phyloP scores from a whole-genome alignment of 2,329 filamentous ascomycete genomes.

The Didymella pinodella region DNA sequence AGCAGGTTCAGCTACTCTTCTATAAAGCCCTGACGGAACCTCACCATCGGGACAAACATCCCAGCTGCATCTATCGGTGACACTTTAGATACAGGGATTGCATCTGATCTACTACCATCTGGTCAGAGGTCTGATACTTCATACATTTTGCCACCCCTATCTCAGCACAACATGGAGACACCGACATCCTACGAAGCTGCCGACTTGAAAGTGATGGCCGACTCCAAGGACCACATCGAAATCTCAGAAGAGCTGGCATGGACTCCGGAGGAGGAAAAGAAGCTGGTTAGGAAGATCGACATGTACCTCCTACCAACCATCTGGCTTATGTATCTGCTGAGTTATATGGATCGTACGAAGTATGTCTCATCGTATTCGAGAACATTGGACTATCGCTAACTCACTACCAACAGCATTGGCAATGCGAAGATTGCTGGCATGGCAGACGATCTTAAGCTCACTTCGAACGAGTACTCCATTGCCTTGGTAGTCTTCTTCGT shows the following conservation, averaged over 20 bases:
- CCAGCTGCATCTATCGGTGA: constrained; percentile 12
- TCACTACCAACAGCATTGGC: constrained; percentile 50
- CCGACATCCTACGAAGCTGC: constrained; percentile 31
- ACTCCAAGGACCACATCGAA: constrained; percentile 52
- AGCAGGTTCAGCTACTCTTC: constrained; percentile 16
- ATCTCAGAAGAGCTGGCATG: constrained; percentile 56
- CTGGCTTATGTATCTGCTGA: constrained; percentile 60
- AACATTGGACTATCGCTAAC: not conserved
- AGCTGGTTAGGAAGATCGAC: constrained; percentile 59
- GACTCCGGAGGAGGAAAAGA: constrained; percentile 59
- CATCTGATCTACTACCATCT: not conserved
- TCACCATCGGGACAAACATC: constrained; percentile 9
- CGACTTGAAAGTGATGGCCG: constrained; percentile 47
- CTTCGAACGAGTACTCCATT: constrained; percentile 60
- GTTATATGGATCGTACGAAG: constrained; percentile 57
- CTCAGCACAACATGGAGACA: constrained; percentile 28
- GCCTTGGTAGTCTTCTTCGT: constrained; percentile 63
- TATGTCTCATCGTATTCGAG: constrained; percentile 16
- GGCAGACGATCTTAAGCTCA: constrained; percentile 56
- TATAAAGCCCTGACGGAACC: constrained; percentile 37
- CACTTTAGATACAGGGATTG: not conserved
- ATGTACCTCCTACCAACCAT: constrained; percentile 57
- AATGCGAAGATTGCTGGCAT: constrained; percentile 63
- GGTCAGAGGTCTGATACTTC: not conserved
- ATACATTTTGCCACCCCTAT: not conserved